Base-by-base conservation (phyloP, 345 rosid species). In the Anacardium occidentale region DNA sequence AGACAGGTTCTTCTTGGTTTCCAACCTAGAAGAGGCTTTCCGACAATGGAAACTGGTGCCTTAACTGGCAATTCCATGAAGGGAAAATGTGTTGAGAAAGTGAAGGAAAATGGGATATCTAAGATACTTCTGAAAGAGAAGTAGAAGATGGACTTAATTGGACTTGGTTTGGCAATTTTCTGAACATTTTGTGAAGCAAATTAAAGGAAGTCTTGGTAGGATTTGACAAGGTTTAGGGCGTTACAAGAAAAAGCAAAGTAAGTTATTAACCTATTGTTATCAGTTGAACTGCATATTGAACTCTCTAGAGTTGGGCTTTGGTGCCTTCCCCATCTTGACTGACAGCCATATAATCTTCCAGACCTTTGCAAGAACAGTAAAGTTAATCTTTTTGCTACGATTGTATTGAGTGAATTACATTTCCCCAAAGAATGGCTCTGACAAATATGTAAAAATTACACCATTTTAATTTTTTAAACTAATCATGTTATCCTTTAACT, bases 31-130 rank as follows among this genome's bases (percentile, higher is more conserved):
- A 0, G 84, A 77, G 62, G 45, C 42, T 40, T 74, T 84, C 81
- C 77, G 76, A 84, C 67, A 54, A 66, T 59, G 58, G 86, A 53
- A 68, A 72, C 71, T 15, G 86, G 86, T 12, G 80, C 64, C 75
- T 71, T 80, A 62, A 91, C 85, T 1, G 94, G 98, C 66, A 93
- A 75, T 57, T 90, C 94, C 97, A 90, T 91, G 13, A 75, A 34
- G 77, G 69, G 74, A 69, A 50, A 72, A 32, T 70, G 62, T 15
- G 40, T 26, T 62, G 77, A 72, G 66, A 54, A 67, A 52, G 18
- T 58, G 66, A 51, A 37, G 71, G 62, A 55, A 72, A 80, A 57
- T 70, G 60, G 68, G n/a, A 7, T 64, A 56, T 68, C 67, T 37
- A 79, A 79, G 74, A 67, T 67, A 48, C 72, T 68, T 74, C 70